Base-by-base conservation (phyloP, 768 basidiomycete genomes). In the Kwoniella sp. region DNA sequence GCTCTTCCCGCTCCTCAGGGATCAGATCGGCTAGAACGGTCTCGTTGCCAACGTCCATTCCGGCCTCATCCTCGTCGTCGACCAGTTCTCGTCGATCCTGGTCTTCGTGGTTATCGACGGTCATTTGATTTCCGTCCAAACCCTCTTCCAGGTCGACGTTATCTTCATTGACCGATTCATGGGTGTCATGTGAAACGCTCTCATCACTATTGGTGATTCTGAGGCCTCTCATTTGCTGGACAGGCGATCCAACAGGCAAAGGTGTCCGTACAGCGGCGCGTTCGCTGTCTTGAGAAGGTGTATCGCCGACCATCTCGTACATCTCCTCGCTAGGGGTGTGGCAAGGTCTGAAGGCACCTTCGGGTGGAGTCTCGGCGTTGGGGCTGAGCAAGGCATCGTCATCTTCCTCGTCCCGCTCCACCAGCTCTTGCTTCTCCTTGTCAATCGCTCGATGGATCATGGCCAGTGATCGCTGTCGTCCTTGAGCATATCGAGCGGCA, bases 391-490 rank as follows among this genome's bases (percentile, higher is more conserved):
- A 22, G 7, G 50, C 60, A 21, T 64, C 59, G 27, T 65, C 49
- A 19, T 55, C 60, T 6, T 65, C 51, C 24, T 40, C 40, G 19
- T 50, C 65, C 5, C 37, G 25, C 0, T 36, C 46, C 1, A 47
- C 12, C 13, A 51, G 37, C 21, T 51, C 40, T n/a, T 27, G 40
- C 54, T 55, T 64, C 61, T 60, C 58, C 55, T 61, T 37, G 44
- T 68, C 64, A 26, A 70, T 68, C 1, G 65, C 71, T 10, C 69
- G 67, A 50, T 55, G 27, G 22, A 79, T 70, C 7, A 69, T 70
- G 17, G 78, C 78, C 22, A 79, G 60, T 26, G 71, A 73, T 65
- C 64, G 69, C 58, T 76, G 73, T 44, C 78, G 63, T 9, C 76
- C 78, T 52, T 66, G 58, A 0, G 71, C 66, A 6, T 72, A 60